Conservation (phyloP, 2,329 filamentous ascomycete genomes). For the Cladorrhinum sp. region DNA sequence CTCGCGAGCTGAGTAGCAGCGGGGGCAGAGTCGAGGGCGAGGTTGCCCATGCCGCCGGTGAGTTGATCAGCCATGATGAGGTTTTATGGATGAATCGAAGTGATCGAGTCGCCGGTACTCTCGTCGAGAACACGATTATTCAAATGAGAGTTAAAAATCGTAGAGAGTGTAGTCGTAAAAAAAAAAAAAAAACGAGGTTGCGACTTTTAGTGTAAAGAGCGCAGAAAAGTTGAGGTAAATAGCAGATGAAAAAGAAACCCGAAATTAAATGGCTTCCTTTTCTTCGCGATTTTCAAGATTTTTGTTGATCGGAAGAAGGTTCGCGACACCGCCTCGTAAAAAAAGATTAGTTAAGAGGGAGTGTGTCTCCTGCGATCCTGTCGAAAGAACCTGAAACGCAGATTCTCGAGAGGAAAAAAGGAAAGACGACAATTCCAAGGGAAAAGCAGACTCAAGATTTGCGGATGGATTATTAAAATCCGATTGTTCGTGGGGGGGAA, state of each 20-base stretch:
- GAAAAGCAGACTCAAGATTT: slow-evolving; percentile 26
- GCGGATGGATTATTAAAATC: slow-evolving; percentile 34
- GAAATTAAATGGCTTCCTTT: slow-evolving; percentile 15
- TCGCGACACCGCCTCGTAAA: slow-evolving; percentile 19
- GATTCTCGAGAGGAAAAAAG: slow-evolving; percentile 45
- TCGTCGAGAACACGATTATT: slow-evolving; percentile 29
- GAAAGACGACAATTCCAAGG: slow-evolving; percentile 36
- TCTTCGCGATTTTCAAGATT: slow-evolving; percentile 13
- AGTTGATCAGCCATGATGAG: slow-evolving; percentile 75
- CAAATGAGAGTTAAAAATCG: slow-evolving; percentile 28
- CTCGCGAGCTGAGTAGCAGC: slow-evolving; percentile 34
- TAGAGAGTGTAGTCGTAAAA: slow-evolving; percentile 14
- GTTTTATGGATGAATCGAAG: neutral
- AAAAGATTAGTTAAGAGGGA: slow-evolving; percentile 27
- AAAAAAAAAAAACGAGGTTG: neutral
- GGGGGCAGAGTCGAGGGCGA: slow-evolving; percentile 55
- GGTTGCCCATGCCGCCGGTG: slow-evolving; percentile 64
- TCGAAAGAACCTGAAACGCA: slow-evolving; percentile 37
- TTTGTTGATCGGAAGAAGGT: slow-evolving; percentile 3
- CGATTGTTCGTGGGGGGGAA: slow-evolving; percentile 27
- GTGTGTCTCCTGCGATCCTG: slow-evolving; percentile 39
- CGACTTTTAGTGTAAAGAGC: slow-evolving; percentile 17
- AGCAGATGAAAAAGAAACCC: slow-evolving; percentile 16
- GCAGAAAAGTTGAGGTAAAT: slow-evolving; percentile 8
- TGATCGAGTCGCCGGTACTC: slow-evolving; percentile 23